These are phyloP conservation scores for Saccharomyces mikatae DNA, from an alignment of 805 yeast genomes.

Conservation along the genomic window DNA sequence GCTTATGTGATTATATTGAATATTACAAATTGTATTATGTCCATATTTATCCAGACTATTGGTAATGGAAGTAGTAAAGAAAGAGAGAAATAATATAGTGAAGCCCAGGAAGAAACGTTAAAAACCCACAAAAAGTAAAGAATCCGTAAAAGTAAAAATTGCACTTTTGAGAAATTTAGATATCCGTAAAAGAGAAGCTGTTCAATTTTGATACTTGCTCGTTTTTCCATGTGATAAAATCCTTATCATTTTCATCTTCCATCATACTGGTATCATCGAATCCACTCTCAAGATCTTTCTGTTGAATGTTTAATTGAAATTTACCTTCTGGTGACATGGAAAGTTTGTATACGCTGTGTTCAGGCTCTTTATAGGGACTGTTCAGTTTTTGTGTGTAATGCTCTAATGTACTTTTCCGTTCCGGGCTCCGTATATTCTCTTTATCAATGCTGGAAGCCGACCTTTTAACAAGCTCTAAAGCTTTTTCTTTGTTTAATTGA, in stretches of 20 bases:
- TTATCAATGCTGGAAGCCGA: neutral
- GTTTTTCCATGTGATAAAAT: conserved; percentile 25
- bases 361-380: conserved; percentile 25
- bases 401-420: neutral
- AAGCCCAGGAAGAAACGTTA: neutral
- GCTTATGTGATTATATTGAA: neutral
- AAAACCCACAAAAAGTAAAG: neutral
- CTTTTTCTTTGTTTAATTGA: conserved; percentile 7
- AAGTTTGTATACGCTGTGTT: conserved; percentile 25
- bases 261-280: conserved; percentile 28
- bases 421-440: neutral
- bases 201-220: conserved; percentile 26
- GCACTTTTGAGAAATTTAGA: neutral
- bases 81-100: neutral
- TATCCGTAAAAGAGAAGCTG: neutral
- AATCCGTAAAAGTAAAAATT: neutral
- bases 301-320: conserved; percentile 20
- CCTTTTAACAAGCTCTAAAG: neutral
- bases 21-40: neutral
- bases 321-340: conserved; percentile 29
- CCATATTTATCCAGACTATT: neutral
- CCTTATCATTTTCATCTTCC: conserved; percentile 25
- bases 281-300: conserved; percentile 12
- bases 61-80: neutral
- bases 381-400: conserved; percentile 6